Conservation (phyloP, 2,329 filamentous ascomycete genomes). For the Orbilia javanica region DNA sequence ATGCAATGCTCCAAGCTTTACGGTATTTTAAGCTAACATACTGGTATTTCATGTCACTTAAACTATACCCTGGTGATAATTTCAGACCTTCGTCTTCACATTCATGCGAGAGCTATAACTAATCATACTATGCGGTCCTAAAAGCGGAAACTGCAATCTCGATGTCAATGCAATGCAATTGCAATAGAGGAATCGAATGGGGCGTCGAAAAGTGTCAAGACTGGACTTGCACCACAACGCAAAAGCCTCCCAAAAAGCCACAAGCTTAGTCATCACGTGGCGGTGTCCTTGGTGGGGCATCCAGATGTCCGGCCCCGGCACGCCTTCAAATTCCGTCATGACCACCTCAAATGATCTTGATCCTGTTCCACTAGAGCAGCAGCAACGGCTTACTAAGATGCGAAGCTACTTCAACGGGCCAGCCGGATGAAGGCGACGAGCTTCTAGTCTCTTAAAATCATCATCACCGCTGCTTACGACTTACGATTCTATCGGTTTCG, state of each 20-base stretch:
- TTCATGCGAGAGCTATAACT: no score
- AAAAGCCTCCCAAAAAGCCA: neutral
- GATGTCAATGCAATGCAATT: conserved; percentile 73
- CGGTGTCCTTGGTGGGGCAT: neutral
- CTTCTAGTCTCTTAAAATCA: neutral
- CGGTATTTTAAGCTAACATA: no score
- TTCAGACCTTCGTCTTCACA: neutral
- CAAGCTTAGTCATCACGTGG: neutral
- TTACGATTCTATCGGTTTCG: neutral
- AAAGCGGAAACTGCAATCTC: conserved; percentile 73
- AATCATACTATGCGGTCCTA: conserved; percentile 74
- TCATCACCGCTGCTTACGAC: neutral
- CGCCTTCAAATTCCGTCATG: conserved; percentile 48
- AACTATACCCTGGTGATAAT: no score
- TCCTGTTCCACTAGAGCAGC: neutral
- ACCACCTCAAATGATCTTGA: conserved; percentile 53
- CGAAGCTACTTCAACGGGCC: conserved; percentile 19
- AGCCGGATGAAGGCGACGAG: conserved; percentile 26
- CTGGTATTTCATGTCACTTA: no score
- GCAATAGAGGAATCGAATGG: no score
- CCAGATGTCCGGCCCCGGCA: conserved; percentile 16
- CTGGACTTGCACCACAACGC: neutral
- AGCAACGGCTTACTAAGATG: conserved; percentile 35
- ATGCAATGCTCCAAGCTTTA: no score
- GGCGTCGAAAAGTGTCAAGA: no score